These are phyloP conservation scores for Melampsora americana DNA, from an alignment of 1,284 basidiomycete species.

Conservation along the genomic window DNA sequence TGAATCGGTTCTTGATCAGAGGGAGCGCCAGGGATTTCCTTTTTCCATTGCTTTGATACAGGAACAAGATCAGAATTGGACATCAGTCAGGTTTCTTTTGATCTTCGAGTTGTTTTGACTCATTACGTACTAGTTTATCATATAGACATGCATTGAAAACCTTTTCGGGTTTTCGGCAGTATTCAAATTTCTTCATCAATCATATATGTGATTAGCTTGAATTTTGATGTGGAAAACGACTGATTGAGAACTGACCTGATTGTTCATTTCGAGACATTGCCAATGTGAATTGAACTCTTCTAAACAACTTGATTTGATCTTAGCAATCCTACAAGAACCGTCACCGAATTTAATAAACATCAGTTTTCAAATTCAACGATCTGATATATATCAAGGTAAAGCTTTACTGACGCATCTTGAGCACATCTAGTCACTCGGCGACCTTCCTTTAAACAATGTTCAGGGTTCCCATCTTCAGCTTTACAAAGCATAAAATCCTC, in stretches of 20 bases:
- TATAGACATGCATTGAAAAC: constrained; percentile 92
- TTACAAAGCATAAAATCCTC: constrained; percentile 65
- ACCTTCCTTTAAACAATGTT: constrained; percentile 91
- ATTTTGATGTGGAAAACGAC: not conserved
- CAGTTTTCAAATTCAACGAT: not conserved
- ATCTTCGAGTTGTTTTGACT: too few species aligned
- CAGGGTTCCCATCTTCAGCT: constrained; percentile 80
- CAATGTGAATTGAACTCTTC: constrained; percentile 88
- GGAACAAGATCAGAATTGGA: too few species aligned
- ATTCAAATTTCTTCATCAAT: constrained; percentile 71
- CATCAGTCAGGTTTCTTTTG: too few species aligned
- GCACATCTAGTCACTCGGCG: constrained; percentile 93
- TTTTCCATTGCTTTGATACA: constrained; percentile 70
- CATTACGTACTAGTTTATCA: constrained; percentile 67
- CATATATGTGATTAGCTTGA: not conserved
- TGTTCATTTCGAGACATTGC: constrained; percentile 90
- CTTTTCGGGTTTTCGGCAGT: constrained; percentile 85
- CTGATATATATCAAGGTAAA: not conserved
- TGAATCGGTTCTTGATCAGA: constrained; percentile 80
- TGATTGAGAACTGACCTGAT: constrained; percentile 68
- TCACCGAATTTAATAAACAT: constrained; percentile 17
- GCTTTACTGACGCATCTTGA: constrained; percentile 74
- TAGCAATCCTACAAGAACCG: constrained; percentile 66
- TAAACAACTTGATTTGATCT: constrained; percentile 88
- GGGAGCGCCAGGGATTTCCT: constrained; percentile 88